Percentiles rank a stretch among this genome's conserved stretches.
These are phyloP conservation scores for Leptosphaerulina australis DNA, from an alignment of 2,329 filamentous ascomycete species.

Conservation along the genomic window DNA sequence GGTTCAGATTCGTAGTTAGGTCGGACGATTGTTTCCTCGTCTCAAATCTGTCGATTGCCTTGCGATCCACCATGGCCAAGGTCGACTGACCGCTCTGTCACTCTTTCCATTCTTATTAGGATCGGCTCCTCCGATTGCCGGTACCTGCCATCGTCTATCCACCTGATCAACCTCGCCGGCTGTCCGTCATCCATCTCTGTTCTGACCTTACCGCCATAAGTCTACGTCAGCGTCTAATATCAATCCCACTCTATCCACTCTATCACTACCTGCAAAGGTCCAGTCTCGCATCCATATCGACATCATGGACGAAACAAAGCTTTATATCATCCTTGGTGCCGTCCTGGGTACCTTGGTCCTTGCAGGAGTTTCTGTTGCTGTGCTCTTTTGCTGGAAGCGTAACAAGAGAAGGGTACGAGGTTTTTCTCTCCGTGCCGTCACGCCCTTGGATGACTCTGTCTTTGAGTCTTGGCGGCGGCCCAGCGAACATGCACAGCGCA, in stretches of 20 bases:
- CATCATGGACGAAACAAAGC: slow-evolving; percentile 40
- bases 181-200: slow-evolving; percentile 16
- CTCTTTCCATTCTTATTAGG: slow-evolving; percentile 18
- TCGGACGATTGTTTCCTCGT: slow-evolving; percentile 31
- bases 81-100: slow-evolving; percentile 33
- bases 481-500: slow-evolving; percentile 45
- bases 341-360: slow-evolving; percentile 45
- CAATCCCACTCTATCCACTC: not conserved
- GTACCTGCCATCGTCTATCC: slow-evolving; percentile 18
- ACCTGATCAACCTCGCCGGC: slow-evolving; percentile 7
- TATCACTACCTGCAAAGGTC: slow-evolving; percentile 4
- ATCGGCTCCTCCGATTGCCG: slow-evolving; percentile 20
- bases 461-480: slow-evolving; percentile 51
- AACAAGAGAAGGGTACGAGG: slow-evolving; percentile 42
- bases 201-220: slow-evolving; percentile 1
- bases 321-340: slow-evolving; percentile 48
- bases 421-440: slow-evolving; percentile 47
- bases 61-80: slow-evolving; percentile 35
- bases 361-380: slow-evolving; percentile 31
- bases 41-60: slow-evolving; percentile 22
- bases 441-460: slow-evolving; percentile 49
- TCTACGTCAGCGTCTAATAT: slow-evolving; percentile 8
- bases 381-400: slow-evolving; percentile 44
- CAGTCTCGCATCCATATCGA: not conserved
- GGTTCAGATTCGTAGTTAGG: slow-evolving; percentile 27